These are phyloP conservation scores for Anthostomella pinea DNA, from an alignment of 2,329 filamentous ascomycete genomes.

Conservation along the genomic window DNA sequence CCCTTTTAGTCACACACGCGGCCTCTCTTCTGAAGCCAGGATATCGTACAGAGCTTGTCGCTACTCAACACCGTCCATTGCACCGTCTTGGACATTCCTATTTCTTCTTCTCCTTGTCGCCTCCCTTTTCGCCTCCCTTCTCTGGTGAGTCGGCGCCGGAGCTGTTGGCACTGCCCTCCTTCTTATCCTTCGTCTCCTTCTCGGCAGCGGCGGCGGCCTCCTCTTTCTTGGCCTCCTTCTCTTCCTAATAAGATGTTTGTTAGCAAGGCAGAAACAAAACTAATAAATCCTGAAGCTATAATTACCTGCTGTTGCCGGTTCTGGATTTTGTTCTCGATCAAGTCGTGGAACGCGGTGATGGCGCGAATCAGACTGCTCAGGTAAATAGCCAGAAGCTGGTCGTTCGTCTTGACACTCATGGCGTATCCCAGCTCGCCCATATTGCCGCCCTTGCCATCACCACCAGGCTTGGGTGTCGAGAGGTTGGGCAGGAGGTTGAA, in stretches of 20 bases:
- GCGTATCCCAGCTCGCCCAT: slow-evolving; percentile 85
- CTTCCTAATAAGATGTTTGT: too few species aligned
- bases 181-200: slow-evolving; percentile 58
- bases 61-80: slow-evolving; percentile 10
- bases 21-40: slow-evolving; percentile 9
- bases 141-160: slow-evolving; percentile 43
- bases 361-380: slow-evolving; percentile 93
- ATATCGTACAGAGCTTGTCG: slow-evolving; percentile 25
- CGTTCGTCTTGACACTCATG: slow-evolving; percentile 99
- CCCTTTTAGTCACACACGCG: slow-evolving; percentile 8
- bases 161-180: slow-evolving; percentile 52
- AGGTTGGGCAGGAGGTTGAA: slow-evolving; percentile 98
- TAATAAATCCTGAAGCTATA: too few species aligned
- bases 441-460: slow-evolving; percentile 54
- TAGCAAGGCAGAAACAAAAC: too few species aligned
- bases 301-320: slow-evolving; percentile 96
- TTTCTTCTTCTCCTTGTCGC: slow-evolving; percentile 49
- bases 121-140: slow-evolving; percentile 34
- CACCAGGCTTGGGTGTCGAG: slow-evolving; percentile 70
- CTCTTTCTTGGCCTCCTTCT: slow-evolving; percentile 82
- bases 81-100: slow-evolving; percentile 26
- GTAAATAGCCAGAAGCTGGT: slow-evolving; percentile 98
- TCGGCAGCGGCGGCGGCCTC: slow-evolving; percentile 42
- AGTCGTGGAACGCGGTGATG: slow-evolving; percentile 97
- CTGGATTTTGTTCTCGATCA: slow-evolving; percentile 99